Evolutionary conservation across 495 filamentous ascomycete genomes (phyloP).

Genomic region (Hypomontagnella submonticulosa): DNA sequence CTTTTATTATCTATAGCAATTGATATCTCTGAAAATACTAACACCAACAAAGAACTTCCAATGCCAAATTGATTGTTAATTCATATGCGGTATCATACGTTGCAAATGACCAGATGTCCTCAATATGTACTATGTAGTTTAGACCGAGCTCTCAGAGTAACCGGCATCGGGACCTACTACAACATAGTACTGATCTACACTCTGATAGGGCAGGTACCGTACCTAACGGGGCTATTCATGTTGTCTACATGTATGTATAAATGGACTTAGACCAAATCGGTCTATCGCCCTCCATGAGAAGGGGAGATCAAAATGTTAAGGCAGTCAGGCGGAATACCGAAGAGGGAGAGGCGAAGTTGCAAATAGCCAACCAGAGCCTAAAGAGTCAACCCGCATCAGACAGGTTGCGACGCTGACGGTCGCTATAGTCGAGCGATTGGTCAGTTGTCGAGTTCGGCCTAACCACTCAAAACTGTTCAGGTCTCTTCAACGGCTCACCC

Average conservation of each 20-base stretch:
- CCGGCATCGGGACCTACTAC: not conserved
- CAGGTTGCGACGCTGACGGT: conserved; percentile 24
- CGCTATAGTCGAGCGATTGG: conserved; percentile 35
- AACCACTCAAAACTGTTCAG: conserved; percentile 10
- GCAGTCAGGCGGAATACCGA: conserved; percentile 26
- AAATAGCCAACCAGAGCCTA: conserved; percentile 37
- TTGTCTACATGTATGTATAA: too few relatives aligned
- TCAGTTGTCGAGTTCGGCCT: conserved; percentile 25
- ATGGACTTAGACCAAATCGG: conserved; percentile 1
- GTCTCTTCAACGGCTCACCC: conserved; percentile 2
- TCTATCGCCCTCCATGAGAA: conserved; percentile 23
- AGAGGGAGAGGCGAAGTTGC: conserved; percentile 20
- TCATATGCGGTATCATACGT: conserved; percentile 5
- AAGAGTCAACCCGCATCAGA: conserved; percentile 32
- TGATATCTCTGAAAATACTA: conserved; percentile 7
- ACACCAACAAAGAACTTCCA: not conserved
- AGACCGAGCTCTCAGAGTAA: conserved; percentile 25
- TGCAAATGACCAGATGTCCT: conserved; percentile 24
- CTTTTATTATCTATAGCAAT: conserved; percentile 33
- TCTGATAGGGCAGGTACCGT: conserved; percentile 36
- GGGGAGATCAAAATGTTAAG: conserved; percentile 38
- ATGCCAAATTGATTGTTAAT: too few relatives aligned
- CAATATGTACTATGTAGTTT: not conserved
- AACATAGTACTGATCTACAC: conserved; percentile 25
- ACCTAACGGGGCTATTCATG: not conserved